A percentile compares a stretch with the other conserved stretches of the same genome.
phyloP scores from a whole-genome alignment of 495 filamentous ascomycete species.

The Umbilicaria muhlenbergii region DNA sequence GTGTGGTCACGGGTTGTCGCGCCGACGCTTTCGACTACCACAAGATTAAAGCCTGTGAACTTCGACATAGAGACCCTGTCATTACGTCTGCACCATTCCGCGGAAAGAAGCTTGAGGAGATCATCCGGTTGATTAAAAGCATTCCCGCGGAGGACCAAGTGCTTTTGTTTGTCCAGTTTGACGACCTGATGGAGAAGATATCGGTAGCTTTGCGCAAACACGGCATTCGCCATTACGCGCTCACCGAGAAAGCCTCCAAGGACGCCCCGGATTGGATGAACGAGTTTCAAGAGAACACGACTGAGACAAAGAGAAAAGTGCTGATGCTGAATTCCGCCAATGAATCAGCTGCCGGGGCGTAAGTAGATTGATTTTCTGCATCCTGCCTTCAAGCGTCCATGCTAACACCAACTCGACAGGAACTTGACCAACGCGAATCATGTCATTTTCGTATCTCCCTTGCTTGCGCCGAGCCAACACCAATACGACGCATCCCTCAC shows the following conservation, averaged over 20 bases:
- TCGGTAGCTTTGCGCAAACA: conserved; percentile 17
- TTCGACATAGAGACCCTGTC: conserved; percentile 17
- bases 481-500: conserved; percentile 44
- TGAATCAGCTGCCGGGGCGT: conserved; percentile 54
- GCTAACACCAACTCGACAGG: conserved; percentile 21
- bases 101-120: conserved; percentile 31
- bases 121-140: conserved; percentile 27
- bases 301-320: conserved; percentile 26
- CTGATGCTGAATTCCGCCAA: conserved; percentile 50
- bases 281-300: conserved; percentile 23
- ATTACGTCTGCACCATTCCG: conserved; percentile 13
- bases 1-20: conserved; percentile 18
- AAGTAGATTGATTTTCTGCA: conserved; percentile 18
- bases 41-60: conserved; percentile 19
- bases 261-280: conserved; percentile 22
- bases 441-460: conserved; percentile 55
- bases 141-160: conserved; percentile 30
- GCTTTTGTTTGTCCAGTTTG: conserved; percentile 37
- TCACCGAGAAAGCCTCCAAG: conserved; percentile 13
- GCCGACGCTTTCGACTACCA: conserved; percentile 17
- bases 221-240: conserved; percentile 19
- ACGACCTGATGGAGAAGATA: conserved; percentile 23
- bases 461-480: conserved; percentile 35
- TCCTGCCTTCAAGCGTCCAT: neutral
- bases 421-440: conserved; percentile 68